Evolutionary conservation across 495 filamentous ascomycete genomes (phyloP).

Genomic region (Podospora australis): DNA sequence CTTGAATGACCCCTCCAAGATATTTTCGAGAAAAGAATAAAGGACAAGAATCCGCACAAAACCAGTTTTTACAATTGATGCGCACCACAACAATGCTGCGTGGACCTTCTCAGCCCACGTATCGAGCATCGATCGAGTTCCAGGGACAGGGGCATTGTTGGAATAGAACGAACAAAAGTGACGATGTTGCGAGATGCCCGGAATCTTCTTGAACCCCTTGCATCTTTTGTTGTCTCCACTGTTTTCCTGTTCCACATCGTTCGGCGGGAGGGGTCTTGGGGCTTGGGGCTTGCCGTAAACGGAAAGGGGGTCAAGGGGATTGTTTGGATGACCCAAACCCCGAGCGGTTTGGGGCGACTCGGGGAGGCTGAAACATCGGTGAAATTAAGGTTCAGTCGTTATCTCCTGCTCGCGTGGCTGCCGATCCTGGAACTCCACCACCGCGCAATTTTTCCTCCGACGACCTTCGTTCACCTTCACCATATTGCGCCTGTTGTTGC

Average conservation of each 20-base stretch:
- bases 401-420: conserved; percentile 30
- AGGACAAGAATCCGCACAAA: too few relatives aligned
- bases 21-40: too few relatives aligned
- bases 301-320: conserved; percentile 1
- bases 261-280: background rate
- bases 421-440: conserved; percentile 26
- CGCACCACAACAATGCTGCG: too few relatives aligned
- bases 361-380: conserved; percentile 32
- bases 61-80: too few relatives aligned
- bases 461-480: conserved; percentile 17
- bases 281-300: conserved; percentile 9
- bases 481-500: conserved; percentile 14
- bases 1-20: too few relatives aligned
- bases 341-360: conserved; percentile 11
- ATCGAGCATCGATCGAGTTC: too few relatives aligned
- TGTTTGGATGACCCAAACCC: conserved; percentile 11
- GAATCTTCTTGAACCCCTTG: too few relatives aligned
- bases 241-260: background rate
- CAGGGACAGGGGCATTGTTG: too few relatives aligned
- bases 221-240: too few relatives aligned
- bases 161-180: background rate
- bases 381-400: conserved; percentile 36
- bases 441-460: conserved; percentile 25
- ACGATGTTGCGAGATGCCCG: background rate
- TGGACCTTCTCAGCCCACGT: too few relatives aligned